Conservation (phyloP, 23 red algal species). For the Pyropia yezoensis region DNA sequence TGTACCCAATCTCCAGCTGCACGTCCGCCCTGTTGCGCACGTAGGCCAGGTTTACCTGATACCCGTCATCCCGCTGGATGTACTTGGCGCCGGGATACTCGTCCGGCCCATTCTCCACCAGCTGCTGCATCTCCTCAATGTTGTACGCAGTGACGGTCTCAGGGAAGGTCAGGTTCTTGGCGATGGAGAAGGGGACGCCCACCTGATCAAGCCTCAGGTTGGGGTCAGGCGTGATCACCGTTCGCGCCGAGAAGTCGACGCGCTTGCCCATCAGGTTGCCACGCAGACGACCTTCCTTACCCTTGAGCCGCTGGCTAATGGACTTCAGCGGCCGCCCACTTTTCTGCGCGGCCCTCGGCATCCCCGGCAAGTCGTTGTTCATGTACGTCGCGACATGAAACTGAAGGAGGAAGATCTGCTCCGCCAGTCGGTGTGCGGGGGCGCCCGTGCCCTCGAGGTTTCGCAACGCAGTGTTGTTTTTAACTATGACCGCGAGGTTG, state of each 20-base stretch:
- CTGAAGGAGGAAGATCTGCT: conserved; percentile 84
- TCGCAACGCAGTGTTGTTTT: conserved; percentile 84
- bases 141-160: conserved; percentile 91
- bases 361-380: conserved; percentile 94
- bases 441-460: conserved; percentile 67
- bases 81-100: conserved; percentile 91
- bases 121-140: conserved; percentile 47
- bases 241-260: conserved; percentile 96
- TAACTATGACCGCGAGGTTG: conserved; percentile 96
- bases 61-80: conserved; percentile 78
- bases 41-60: conserved; percentile 48
- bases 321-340: conserved; percentile 81
- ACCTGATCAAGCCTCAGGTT: conserved; percentile 89
- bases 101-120: conserved; percentile 86
- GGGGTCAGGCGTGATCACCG: conserved; percentile 96
- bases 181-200: conserved; percentile 83
- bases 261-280: conserved; percentile 99
- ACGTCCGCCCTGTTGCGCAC: conserved; percentile 57
- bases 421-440: conserved; percentile 62
- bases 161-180: conserved; percentile 91
- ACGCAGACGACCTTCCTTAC: conserved; percentile 96
- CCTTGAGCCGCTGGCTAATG: conserved; percentile 93
- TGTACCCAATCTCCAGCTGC: conserved; percentile 70
- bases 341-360: conserved; percentile 54
- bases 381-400: conserved; percentile 96